Evolutionary conservation across 192 early-diverging fungal genomes (phyloP).

Genomic region (Podila clonocystis): DNA sequence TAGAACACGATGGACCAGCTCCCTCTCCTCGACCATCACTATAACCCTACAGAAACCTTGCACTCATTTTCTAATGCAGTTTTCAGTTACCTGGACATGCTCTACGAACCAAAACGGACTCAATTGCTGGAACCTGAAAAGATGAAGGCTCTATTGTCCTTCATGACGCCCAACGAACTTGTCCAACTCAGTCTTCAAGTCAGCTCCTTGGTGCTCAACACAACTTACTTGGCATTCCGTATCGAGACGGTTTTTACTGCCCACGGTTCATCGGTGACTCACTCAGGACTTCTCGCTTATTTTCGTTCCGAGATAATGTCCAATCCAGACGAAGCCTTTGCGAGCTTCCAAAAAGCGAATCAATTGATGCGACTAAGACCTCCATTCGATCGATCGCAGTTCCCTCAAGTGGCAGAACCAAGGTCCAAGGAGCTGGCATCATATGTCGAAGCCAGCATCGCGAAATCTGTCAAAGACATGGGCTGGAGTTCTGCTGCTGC

Average conservation of each 20-base stretch:
- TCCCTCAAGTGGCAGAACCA: constrained; percentile 21
- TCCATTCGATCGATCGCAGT: constrained; percentile 26
- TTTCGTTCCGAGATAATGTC: constrained; percentile 34
- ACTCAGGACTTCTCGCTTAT: constrained; percentile 19
- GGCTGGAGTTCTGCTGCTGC: constrained; percentile 7
- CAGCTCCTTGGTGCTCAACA: constrained; percentile 7
- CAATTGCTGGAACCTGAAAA: constrained; percentile 32
- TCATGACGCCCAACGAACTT: background rate
- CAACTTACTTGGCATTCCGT: constrained; percentile 6
- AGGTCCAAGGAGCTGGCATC: constrained; percentile 12
- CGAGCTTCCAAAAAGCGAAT: constrained; percentile 14
- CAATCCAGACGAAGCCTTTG: constrained; percentile 18
- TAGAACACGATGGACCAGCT: too few species aligned
- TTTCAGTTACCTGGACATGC: constrained; percentile 26
- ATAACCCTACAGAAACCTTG: constrained; percentile 29
- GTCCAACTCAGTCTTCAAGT: background rate
- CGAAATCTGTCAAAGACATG: constrained; percentile 7
- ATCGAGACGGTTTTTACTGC: constrained; percentile 34
- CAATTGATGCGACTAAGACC: constrained; percentile 18
- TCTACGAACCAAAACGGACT: constrained; percentile 22
- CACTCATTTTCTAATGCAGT: constrained; percentile 25
- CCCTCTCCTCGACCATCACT: constrained; percentile 33
- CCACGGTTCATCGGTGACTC: constrained; percentile 27
- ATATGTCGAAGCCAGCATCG: constrained; percentile 12
- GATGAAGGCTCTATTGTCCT: constrained; percentile 18